Percentiles rank a stretch among this genome's conserved stretches.
phyloP scores from a whole-genome alignment of 257 asterid genomes.

The Primulina eburnea region DNA sequence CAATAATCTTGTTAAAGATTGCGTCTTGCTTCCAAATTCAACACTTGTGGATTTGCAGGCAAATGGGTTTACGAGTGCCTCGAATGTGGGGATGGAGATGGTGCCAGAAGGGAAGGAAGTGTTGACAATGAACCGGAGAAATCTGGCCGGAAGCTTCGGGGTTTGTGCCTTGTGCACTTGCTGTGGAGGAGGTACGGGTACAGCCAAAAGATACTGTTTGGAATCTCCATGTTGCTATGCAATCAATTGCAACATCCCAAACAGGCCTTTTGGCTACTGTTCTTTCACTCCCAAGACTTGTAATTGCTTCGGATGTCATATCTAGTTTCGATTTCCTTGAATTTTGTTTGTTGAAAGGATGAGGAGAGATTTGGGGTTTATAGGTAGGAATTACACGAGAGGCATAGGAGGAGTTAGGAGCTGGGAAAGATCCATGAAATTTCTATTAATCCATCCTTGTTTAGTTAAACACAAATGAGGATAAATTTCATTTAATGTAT shows the following conservation, averaged over 20 bases:
- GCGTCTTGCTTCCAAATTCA: neutral
- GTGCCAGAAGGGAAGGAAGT: slow-evolving; percentile 51
- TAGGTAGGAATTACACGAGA: neutral
- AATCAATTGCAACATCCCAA: slow-evolving; percentile 73
- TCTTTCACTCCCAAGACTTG: slow-evolving; percentile 75
- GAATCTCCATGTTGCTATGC: slow-evolving; percentile 82
- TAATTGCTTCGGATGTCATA: slow-evolving; percentile 76
- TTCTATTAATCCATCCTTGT: neutral
- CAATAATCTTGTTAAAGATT: slow-evolving; percentile 1
- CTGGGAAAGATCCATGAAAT: neutral
- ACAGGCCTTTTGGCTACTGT: slow-evolving; percentile 77
- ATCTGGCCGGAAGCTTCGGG: slow-evolving; percentile 61
- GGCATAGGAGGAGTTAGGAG: neutral
- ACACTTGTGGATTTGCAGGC: slow-evolving; percentile 36
- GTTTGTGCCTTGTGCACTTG: slow-evolving; percentile 75
- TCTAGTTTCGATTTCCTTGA: slow-evolving; percentile 22
- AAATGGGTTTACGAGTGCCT: slow-evolving; percentile 20
- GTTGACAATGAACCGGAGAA: slow-evolving; percentile 53
- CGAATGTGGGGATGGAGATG: slow-evolving; percentile 56
- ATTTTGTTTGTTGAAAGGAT: neutral
- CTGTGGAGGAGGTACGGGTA: slow-evolving; percentile 46
- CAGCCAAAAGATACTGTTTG: slow-evolving; percentile 42
- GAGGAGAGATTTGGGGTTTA: neutral
- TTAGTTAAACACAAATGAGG: neutral
- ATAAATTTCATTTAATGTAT: neutral